Base-by-base conservation (phyloP, 768 basidiomycete genomes). In the Grammothele lineata region DNA sequence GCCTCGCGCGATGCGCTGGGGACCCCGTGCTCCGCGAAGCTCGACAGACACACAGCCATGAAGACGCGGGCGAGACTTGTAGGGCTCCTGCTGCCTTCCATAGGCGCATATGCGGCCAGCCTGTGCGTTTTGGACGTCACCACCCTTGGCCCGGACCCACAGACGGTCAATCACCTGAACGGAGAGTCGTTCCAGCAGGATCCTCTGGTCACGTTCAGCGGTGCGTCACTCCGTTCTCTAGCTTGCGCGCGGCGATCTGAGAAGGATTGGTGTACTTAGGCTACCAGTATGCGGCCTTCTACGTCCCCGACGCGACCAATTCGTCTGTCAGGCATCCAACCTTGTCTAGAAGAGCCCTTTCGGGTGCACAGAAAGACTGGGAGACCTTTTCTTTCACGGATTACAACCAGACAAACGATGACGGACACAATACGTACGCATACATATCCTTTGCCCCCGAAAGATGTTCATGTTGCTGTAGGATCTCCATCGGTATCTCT, bases 181-280 rank as follows among this genome's bases (percentile, higher is more conserved):
- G 68, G 66, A 3, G 67, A 69, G 49, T 65, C 67, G 11, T 69
- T 66, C 42, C 66, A 69, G 46, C 66, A 68, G 45, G 66, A 70
- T 42, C 56, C 62, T 1, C 40, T 67, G 3, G 59, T 58, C 4
- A 65, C 66, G 0, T 67, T 66, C 54, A 61, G 64, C n/a, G 65
- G 65, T 60, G 24, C 36, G 60, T 36, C 18, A 14, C 27, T 30
- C 27, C 8, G 8, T 14, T 30, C 27, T 30, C 27, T 30, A 7
- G 27, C 27, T 30, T 30, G 14, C 7, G 27, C 7, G 7, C 27
- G 27, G 14, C 27, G 7, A 7, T 30, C 27, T n/a, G n/a, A n/a
- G n/a, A n/a, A n/a, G n/a, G n/a, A 30, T 7, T 7, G 7, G 27
- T 30, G 27, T 30, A 7, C 17, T 5, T 23, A 66, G 64, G 66